phyloP scores from a whole-genome alignment of 2,329 filamentous ascomycete species.

The Cercospora berteroae region DNA sequence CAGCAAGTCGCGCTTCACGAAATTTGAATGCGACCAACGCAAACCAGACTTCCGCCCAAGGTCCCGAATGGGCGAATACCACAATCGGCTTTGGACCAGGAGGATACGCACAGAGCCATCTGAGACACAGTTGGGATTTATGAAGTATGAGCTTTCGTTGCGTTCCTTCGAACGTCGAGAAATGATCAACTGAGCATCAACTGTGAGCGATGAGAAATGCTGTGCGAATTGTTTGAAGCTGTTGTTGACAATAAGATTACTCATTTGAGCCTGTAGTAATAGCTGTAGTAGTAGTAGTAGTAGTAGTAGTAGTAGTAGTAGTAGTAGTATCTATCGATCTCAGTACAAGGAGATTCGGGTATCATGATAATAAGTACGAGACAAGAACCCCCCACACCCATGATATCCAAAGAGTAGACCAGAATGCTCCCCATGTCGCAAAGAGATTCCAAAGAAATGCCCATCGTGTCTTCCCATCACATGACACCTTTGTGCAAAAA shows the following conservation, averaged over 20 bases:
- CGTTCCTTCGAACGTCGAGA: no score
- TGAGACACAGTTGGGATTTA: neutral
- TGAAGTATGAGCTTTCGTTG: neutral
- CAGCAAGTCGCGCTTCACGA: neutral
- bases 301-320: neutral
- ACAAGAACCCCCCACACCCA: neutral
- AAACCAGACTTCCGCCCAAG: neutral
- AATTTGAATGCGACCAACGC: neutral
- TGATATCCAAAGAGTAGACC: neutral
- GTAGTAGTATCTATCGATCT: neutral
- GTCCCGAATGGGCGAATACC: neutral
- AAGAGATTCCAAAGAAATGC: neutral
- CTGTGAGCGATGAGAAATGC: no score
- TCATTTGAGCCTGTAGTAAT: neutral
- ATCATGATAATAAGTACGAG: neutral
- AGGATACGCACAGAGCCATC: neutral
- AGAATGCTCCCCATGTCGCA: neutral
- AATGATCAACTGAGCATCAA: no score
- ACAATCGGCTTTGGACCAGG: neutral
- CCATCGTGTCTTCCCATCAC: neutral
- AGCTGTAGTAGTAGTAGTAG: no score
- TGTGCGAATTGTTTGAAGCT: neutral
- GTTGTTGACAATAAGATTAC: neutral
- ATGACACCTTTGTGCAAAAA: neutral
- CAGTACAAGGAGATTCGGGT: neutral